Conservation (phyloP, 768 basidiomycete species). For the Podaxis rugospora region DNA sequence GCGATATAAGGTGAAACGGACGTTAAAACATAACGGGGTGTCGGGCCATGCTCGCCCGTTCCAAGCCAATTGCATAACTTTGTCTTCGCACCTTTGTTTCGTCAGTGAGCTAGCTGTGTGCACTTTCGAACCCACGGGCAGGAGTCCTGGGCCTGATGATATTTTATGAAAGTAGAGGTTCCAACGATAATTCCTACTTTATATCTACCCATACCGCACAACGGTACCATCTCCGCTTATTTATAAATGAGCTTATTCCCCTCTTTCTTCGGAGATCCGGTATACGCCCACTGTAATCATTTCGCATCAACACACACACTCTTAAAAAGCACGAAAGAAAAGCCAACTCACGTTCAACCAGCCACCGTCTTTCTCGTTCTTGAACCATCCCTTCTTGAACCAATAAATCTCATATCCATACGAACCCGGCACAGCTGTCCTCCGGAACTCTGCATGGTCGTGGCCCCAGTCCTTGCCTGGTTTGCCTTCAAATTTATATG, state of each 20-base stretch:
- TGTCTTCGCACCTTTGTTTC: too few species aligned
- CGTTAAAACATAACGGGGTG: too few species aligned
- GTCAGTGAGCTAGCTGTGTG: too few species aligned
- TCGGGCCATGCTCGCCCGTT: too few species aligned
- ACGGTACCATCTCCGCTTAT: background rate
- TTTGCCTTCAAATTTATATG: conserved; percentile 9
- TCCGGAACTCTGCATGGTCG: conserved; percentile 2
- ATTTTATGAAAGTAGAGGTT: too few species aligned
- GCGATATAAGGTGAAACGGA: too few species aligned
- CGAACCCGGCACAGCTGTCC: background rate
- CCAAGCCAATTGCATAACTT: too few species aligned
- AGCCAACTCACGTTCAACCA: conserved; percentile 18
- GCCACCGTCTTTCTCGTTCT: conserved; percentile 19
- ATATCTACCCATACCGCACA: background rate
- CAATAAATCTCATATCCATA: conserved; percentile 21
- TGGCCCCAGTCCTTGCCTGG: conserved; percentile 13
- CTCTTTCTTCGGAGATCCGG: background rate
- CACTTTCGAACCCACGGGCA: too few species aligned
- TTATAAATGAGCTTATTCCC: background rate
- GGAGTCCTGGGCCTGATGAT: too few species aligned
- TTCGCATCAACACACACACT: background rate
- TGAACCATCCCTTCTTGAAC: conserved; percentile 18
- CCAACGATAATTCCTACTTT: background rate
- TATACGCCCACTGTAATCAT: background rate
- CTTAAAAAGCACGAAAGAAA: background rate